Base-by-base conservation (phyloP, 169 alveolate genomes). In the Plasmodium vivax region DNA sequence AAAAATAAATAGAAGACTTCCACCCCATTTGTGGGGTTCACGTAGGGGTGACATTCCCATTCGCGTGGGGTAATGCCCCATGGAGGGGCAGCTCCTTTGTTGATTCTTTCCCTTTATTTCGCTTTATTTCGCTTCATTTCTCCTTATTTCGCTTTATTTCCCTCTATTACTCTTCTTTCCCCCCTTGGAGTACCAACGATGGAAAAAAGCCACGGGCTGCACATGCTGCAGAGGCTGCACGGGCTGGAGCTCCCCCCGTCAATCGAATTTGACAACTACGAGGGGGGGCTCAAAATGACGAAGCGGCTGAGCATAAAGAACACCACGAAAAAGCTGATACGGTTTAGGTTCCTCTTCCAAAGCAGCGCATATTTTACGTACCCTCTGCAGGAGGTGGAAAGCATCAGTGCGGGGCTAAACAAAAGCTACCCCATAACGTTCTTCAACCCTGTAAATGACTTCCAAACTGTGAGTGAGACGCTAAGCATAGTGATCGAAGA, bases 341-440 rank as follows among this genome's bases (percentile, higher is more conserved):
- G 90, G 32, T 88, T 88, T 88, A 45, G 94, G 47, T 88, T 88
- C 82, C 54, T 88, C 38, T 88, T 80, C 82, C 91, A 88, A 79
- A 88, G 83, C 19, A 88, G 94, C 38, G 19, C 38, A 19, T 88
- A 88, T 88, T 88, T 88, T 88, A 88, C 90, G 23, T 88, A 79
- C 62, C 94, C 94, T 62, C n/a, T 88, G 23, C 94, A 88, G 82
- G 94, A 88, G 54, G n/a, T 88, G 80, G 94, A 88, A 88, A 88
- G 74, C 30, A 80, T 88, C 51, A 88, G 94, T 80, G 91, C 94
- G 9, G 94, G 94, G 68, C 68, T 88, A 88, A 88, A 56, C 38
- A 88, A 88, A 62, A 79, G 90, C 34, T 88, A 88, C 51, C 45
- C 34, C 16, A 88, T 88, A 73, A 88, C 84, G 62, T 88, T 88